These are phyloP conservation scores for Apocynum venetum DNA, from an alignment of 257 asterid genomes.

Conservation along the genomic window DNA sequence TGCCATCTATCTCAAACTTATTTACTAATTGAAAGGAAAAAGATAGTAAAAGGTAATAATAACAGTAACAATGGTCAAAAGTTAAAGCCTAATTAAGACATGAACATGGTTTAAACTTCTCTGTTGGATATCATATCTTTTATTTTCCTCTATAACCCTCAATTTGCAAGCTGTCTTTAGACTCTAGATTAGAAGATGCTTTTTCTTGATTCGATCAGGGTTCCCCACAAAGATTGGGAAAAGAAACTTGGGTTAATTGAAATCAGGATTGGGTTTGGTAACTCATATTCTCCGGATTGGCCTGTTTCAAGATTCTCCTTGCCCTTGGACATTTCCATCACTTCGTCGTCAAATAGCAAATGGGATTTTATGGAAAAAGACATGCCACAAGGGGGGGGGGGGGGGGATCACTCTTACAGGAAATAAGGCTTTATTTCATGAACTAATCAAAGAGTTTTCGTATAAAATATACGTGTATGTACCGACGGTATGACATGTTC, in stretches of 20 bases:
- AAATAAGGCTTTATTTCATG: background rate
- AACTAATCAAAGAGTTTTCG: background rate
- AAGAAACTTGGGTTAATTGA: background rate
- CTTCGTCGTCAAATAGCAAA: background rate
- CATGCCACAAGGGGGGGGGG: no score
- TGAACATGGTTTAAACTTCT: background rate
- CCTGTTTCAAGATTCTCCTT: slow-evolving; percentile 1
- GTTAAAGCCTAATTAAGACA: slow-evolving; percentile 3
- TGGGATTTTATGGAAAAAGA: background rate
- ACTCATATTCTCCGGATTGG: background rate
- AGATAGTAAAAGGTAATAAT: background rate
- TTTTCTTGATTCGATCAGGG: background rate
- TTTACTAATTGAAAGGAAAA: background rate
- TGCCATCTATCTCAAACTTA: background rate
- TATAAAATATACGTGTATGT: background rate
- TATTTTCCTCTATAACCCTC: background rate
- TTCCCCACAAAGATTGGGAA: background rate
- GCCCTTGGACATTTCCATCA: background rate
- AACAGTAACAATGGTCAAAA: slow-evolving; percentile 8
- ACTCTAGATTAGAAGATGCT: background rate
- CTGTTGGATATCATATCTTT: background rate
- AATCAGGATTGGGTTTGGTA: slow-evolving; percentile 1
- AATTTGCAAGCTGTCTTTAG: slow-evolving; percentile 1
- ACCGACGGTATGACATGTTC: background rate
- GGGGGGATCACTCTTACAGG: background rate